Evolutionary conservation across 108 stramenopile genomes (phyloP).

Genomic region (Parmales sp.): DNA sequence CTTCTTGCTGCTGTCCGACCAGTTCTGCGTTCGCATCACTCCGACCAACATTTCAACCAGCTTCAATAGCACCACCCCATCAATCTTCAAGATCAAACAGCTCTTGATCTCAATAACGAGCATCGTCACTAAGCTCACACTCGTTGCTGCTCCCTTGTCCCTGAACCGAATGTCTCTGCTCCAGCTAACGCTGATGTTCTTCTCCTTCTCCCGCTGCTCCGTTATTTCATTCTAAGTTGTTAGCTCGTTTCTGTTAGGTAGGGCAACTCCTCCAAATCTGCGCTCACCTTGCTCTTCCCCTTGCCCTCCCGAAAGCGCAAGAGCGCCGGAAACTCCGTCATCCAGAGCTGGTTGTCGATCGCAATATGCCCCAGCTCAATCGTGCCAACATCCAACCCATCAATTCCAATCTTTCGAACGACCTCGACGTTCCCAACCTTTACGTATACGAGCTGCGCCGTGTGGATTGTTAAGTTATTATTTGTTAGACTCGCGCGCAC

Average conservation of each 20-base stretch:
- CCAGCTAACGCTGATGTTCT: neutral
- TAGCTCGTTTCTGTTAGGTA: neutral
- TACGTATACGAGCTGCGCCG: no score
- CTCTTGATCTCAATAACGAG: neutral
- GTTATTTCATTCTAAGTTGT: neutral
- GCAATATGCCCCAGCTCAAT: constrained; percentile 33
- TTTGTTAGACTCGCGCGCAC: no score
- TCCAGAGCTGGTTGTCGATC: constrained; percentile 53
- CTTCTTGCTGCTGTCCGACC: neutral
- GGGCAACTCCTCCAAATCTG: constrained; percentile 9
- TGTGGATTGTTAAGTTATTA: no score
- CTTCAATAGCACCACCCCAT: neutral
- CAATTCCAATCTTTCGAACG: constrained; percentile 21
- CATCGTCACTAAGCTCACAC: constrained; percentile 4
- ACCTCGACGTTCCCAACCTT: no score
- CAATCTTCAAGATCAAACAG: neutral
- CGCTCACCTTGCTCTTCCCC: neutral
- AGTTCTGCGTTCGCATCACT: neutral
- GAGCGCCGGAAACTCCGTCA: constrained; percentile 53
- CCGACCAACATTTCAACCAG: neutral
- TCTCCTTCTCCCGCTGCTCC: neutral
- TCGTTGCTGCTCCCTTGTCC: constrained; percentile 32
- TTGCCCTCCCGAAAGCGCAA: constrained; percentile 31
- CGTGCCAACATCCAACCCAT: constrained; percentile 20
- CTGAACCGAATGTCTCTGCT: constrained; percentile 6